A percentile compares a stretch with the other conserved stretches of the same genome.
Evolutionary conservation across 2,329 filamentous ascomycete species (phyloP).

Genomic region (Parafenestella ontariensis): DNA sequence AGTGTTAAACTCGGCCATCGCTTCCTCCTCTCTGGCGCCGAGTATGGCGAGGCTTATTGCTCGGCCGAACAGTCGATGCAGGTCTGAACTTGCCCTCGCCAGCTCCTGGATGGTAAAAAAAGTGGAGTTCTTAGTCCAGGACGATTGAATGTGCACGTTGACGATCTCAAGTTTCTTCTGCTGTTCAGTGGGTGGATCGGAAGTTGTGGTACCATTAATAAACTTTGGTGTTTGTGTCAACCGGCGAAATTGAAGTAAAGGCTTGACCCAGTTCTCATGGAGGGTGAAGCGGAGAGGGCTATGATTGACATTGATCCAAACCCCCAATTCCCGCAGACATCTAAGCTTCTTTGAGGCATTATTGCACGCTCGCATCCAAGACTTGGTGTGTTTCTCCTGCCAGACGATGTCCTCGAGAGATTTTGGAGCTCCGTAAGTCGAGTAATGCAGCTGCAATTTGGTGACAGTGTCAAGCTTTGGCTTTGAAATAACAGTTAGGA

Average conservation of each 20-base stretch:
- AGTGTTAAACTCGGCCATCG: conserved; percentile 33
- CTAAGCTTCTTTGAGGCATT: conserved; percentile 25
- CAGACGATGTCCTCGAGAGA: conserved; percentile 16
- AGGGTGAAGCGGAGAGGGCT: conserved; percentile 29
- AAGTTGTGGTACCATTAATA: background rate
- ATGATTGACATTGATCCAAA: conserved; percentile 30
- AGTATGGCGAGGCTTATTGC: conserved; percentile 35
- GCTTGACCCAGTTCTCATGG: conserved; percentile 32
- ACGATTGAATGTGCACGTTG: conserved; percentile 21
- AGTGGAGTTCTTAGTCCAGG: background rate
- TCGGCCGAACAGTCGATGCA: conserved; percentile 38
- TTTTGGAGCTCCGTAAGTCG: conserved; percentile 34
- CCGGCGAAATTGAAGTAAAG: conserved; percentile 37
- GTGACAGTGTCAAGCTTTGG: conserved; percentile 28
- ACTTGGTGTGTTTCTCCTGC: conserved; percentile 33
- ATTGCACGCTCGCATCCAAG: conserved; percentile 23
- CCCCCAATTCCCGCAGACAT: conserved; percentile 26
- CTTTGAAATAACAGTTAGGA: conserved; percentile 29
- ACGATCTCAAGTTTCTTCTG: conserved; percentile 13
- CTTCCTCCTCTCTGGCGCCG: conserved; percentile 34
- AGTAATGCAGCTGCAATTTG: conserved; percentile 41
- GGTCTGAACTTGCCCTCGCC: conserved; percentile 19
- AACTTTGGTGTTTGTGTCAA: background rate
- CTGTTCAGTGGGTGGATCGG: background rate
- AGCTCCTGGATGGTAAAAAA: conserved; percentile 16